These are phyloP conservation scores for Aegilops speltoides DNA, from an alignment of 176 grass and related monocot species.

Conservation along the genomic window DNA sequence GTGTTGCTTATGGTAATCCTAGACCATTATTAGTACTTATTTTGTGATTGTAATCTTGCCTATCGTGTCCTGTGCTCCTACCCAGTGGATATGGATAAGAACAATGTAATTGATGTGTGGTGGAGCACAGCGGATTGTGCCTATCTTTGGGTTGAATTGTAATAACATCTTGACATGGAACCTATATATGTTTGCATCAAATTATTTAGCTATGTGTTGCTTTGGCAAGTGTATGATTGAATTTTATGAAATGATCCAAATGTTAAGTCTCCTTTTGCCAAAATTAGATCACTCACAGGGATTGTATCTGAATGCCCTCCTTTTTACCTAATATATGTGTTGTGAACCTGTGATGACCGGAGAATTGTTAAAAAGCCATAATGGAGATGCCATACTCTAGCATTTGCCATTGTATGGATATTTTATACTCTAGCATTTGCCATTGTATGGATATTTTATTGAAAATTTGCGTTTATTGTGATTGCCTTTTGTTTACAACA, in stretches of 20 bases:
- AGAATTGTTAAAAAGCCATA: no score
- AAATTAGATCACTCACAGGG: background rate
- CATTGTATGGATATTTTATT: background rate
- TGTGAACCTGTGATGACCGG: no score
- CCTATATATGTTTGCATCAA: background rate
- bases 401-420: background rate
- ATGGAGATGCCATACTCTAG: background rate
- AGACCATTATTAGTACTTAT: background rate
- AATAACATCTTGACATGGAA: background rate
- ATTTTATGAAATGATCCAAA: background rate
- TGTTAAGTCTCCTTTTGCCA: background rate
- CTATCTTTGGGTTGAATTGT: background rate
- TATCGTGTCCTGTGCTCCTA: background rate
- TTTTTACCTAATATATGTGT: background rate
- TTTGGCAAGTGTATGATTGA: background rate
- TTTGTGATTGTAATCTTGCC: background rate
- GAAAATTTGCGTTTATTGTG: background rate
- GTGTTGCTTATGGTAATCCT: conserved; percentile 10
- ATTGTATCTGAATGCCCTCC: background rate
- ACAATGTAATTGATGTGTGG: background rate
- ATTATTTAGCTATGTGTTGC: background rate
- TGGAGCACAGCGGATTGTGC: background rate
- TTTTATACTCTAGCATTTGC: background rate
- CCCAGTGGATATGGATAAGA: background rate
- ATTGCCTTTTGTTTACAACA: background rate